phyloP scores from a whole-genome alignment of 2,329 filamentous ascomycete species.

The Magnaporthiopsis rhizophila region DNA sequence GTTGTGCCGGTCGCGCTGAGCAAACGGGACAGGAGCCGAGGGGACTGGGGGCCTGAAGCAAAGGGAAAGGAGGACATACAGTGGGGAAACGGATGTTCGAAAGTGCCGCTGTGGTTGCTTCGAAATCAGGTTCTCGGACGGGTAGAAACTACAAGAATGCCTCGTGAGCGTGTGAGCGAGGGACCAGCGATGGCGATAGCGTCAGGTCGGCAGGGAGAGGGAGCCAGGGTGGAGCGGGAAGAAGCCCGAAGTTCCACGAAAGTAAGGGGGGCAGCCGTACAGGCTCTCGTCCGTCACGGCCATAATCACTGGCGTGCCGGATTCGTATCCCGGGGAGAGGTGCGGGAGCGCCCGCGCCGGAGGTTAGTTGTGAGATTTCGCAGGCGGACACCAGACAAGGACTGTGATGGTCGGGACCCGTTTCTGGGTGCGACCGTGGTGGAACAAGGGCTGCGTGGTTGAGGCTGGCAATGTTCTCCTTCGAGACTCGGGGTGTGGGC shows the following conservation, averaged over 20 bases:
- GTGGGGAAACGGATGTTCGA: constrained; percentile 55
- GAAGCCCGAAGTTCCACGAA: neutral
- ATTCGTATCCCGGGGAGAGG: neutral
- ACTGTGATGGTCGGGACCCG: neutral
- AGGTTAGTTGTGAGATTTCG: neutral
- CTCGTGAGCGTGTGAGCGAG: constrained; percentile 10
- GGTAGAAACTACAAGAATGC: constrained; percentile 43
- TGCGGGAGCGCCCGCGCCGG: neutral
- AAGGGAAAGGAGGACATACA: constrained; percentile 36
- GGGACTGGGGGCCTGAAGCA: constrained; percentile 1
- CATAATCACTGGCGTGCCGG: constrained; percentile 28
- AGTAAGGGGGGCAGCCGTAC: constrained; percentile 28
- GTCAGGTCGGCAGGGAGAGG: neutral
- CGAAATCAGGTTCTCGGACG: constrained; percentile 58
- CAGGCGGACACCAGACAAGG: neutral
- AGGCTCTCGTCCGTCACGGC: constrained; percentile 45
- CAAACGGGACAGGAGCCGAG: neutral
- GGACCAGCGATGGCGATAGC: constrained; percentile 7
- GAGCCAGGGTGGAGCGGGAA: no score
- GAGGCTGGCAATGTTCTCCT: neutral
- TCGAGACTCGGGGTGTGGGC: neutral
- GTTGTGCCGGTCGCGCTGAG: neutral
- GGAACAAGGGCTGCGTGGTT: neutral
- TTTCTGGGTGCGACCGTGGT: no score
- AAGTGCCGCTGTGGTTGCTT: constrained; percentile 57